phyloP scores from a whole-genome alignment of 768 basidiomycete species.

The Boletales sp. region DNA sequence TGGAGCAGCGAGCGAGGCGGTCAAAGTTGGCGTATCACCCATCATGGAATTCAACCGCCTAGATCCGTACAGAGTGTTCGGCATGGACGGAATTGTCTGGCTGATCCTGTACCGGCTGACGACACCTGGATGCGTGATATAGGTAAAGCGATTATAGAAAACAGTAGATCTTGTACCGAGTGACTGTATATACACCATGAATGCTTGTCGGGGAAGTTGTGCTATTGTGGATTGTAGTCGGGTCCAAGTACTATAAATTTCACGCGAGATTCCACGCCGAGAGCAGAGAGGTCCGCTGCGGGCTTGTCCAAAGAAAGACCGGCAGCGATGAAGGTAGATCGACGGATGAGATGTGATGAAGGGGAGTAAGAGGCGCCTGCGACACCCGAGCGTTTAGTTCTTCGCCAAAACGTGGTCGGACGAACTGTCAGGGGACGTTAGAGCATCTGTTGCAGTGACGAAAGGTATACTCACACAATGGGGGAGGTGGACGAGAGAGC shows the following conservation, averaged over 20 bases:
- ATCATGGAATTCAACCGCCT: conserved; percentile 39
- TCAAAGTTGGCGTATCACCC: conserved; percentile 16
- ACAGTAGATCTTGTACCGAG: conserved; percentile 10
- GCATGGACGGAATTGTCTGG: conserved; percentile 8
- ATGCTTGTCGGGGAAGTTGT: background rate
- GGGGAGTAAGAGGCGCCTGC: conserved; percentile 70
- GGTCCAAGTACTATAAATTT: conserved; percentile 38
- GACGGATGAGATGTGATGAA: conserved; percentile 66
- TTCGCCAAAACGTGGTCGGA: conserved; percentile 81
- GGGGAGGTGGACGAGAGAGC: conserved; percentile 58
- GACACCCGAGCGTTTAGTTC: conserved; percentile 68
- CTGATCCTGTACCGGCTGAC: conserved; percentile 10
- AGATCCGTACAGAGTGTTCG: conserved; percentile 29
- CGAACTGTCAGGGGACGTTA: conserved; percentile 48
- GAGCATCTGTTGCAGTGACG: background rate
- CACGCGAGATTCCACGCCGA: conserved; percentile 58
- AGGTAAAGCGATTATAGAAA: conserved; percentile 1
- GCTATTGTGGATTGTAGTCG: conserved; percentile 30
- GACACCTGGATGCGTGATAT: conserved; percentile 6
- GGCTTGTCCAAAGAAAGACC: conserved; percentile 67
- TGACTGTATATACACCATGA: conserved; percentile 19
- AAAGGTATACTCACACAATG: conserved; percentile 49
- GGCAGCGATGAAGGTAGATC: conserved; percentile 76
- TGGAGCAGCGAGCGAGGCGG: conserved; percentile 5
- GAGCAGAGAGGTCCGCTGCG: conserved; percentile 53